Evolutionary conservation across 148 eudicot species (phyloP).

Genomic region (Nyssa sinensis): DNA sequence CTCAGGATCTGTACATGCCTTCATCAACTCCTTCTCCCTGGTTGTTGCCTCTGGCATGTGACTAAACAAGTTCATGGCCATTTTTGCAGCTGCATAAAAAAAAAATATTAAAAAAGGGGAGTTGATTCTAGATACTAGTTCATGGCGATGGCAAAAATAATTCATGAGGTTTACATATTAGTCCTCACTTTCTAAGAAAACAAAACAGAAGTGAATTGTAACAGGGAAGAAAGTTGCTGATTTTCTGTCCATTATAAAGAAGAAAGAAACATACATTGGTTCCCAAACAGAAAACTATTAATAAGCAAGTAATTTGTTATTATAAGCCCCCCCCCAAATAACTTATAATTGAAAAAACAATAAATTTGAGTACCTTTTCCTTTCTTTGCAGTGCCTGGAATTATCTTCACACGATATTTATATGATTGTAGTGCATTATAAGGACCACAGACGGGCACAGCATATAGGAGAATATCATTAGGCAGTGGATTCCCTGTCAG

Average conservation of each 20-base stretch:
- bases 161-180: background rate
- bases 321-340: background rate
- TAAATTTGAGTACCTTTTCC: slow-evolving; percentile 73
- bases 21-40: slow-evolving; percentile 96
- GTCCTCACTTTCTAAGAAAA: background rate
- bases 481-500: slow-evolving; percentile 84
- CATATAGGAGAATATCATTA: slow-evolving; percentile 82
- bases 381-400: slow-evolving; percentile 89
- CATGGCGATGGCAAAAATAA: no score
- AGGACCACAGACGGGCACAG: slow-evolving; percentile 96
- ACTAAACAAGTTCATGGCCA: slow-evolving; percentile 80
- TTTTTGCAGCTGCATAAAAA: slow-evolving; percentile 76
- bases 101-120: slow-evolving; percentile 3
- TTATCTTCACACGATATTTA: slow-evolving; percentile 85
- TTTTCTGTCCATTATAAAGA: background rate
- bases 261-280: background rate
- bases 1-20: slow-evolving; percentile 96
- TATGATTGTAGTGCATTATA: slow-evolving; percentile 83
- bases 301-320: background rate
- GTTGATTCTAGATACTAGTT: background rate
- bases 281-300: background rate
- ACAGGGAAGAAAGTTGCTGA: background rate
- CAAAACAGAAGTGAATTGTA: background rate
- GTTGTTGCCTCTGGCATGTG: slow-evolving; percentile 71
- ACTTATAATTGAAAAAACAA: background rate